phyloP scores from a whole-genome alignment of 768 basidiomycete genomes.

The Astraeus odoratus region DNA sequence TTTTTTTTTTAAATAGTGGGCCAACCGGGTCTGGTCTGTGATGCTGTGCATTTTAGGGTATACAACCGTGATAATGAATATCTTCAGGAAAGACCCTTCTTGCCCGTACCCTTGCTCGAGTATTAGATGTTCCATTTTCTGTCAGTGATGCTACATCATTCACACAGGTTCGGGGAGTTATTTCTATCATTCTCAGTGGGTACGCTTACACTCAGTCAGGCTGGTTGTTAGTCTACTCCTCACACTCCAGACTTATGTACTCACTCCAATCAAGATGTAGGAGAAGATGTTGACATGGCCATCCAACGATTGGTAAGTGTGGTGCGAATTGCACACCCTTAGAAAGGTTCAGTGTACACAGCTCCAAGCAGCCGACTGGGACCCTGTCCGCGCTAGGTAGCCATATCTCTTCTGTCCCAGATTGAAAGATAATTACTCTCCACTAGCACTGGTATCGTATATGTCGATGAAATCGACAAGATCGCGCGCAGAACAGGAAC shows the following conservation, averaged over 20 bases:
- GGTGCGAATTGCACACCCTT: background rate
- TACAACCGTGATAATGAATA: background rate
- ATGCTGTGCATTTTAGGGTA: constrained; percentile 9
- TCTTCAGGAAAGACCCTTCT: constrained; percentile 78
- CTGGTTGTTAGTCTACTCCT: constrained; percentile 53
- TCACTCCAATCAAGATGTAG: constrained; percentile 58
- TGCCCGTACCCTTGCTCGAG: constrained; percentile 84
- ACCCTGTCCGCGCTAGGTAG: constrained; percentile 79
- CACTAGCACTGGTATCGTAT: constrained; percentile 82
- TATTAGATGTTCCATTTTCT: constrained; percentile 92
- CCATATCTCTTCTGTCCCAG: background rate
- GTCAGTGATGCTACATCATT: constrained; percentile 91
- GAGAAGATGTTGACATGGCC: constrained; percentile 93
- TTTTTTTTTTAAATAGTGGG: constrained; percentile 39
- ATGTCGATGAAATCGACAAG: constrained; percentile 96
- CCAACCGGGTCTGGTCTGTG: constrained; percentile 77
- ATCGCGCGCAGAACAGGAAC: constrained; percentile 57
- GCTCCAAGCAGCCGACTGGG: constrained; percentile 89
- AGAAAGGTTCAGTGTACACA: constrained; percentile 22
- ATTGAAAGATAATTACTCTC: constrained; percentile 5
- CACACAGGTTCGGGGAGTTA: constrained; percentile 57
- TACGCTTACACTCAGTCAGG: constrained; percentile 33
- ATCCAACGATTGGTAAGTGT: constrained; percentile 69
- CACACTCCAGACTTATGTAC: background rate
- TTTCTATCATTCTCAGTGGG: background rate